Conservation (phyloP, 305 asterid species). For the Fraxinus dipetala region DNA sequence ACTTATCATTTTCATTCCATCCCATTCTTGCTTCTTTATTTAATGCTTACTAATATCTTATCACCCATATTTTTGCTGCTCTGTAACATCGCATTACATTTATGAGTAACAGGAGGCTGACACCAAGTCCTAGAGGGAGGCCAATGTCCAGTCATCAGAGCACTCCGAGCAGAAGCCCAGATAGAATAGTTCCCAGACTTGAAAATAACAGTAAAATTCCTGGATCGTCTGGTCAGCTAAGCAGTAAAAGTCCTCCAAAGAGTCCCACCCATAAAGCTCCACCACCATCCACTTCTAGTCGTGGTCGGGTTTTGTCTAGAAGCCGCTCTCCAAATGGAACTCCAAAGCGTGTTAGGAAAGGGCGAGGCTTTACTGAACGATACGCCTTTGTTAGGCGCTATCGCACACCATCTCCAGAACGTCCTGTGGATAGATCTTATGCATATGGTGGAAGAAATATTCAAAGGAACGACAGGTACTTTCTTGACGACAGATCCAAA, state of each 20-base stretch:
- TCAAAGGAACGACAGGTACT: conserved; percentile 72
- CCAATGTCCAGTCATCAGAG: not conserved
- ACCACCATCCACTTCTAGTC: conserved; percentile 47
- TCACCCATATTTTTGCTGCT: not conserved
- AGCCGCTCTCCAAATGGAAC: conserved; percentile 77
- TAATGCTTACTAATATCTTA: not conserved
- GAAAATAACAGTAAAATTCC: conserved; percentile 30
- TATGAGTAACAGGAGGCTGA: not conserved
- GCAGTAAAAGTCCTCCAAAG: conserved; percentile 34
- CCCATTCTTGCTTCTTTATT: not conserved
- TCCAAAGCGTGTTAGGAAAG: conserved; percentile 78
- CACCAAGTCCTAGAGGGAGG: not conserved
- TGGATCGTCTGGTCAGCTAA: conserved; percentile 31
- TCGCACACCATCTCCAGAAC: conserved; percentile 91
- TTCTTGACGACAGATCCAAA: not conserved
- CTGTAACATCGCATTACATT: not conserved
- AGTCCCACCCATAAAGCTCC: conserved; percentile 39
- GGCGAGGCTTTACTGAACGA: conserved; percentile 84
- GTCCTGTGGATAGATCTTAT: conserved; percentile 59
- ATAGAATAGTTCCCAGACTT: conserved; percentile 28
- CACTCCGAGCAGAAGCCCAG: conserved; percentile 39
- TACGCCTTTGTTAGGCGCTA: conserved; percentile 82
- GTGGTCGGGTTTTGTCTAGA: conserved; percentile 40
- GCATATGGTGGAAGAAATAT: conserved; percentile 66
- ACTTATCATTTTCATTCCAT: not conserved